These are phyloP conservation scores for Piloderma croceum DNA, from an alignment of 768 basidiomycete genomes.

Conservation along the genomic window DNA sequence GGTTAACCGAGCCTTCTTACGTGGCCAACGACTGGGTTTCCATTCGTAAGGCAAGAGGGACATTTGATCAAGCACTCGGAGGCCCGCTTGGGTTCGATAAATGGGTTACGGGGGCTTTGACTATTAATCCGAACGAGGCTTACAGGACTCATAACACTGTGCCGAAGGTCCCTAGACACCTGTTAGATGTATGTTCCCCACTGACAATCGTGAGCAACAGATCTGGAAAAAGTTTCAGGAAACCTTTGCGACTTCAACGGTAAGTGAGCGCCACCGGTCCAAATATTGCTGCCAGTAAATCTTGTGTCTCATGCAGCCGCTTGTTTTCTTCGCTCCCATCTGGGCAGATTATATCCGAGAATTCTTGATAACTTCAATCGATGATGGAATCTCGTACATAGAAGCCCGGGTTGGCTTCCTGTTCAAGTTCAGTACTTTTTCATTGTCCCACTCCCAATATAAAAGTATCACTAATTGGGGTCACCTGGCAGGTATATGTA, in stretches of 20 bases:
- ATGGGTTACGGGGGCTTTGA: slow-evolving; percentile 56
- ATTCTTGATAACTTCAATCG: slow-evolving; percentile 56
- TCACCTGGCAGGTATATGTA: slow-evolving; percentile 54
- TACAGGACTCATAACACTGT: slow-evolving; percentile 70
- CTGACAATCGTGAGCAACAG: no score
- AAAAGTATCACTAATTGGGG: no score
- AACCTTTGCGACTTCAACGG: slow-evolving; percentile 45
- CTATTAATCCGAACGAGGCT: slow-evolving; percentile 65
- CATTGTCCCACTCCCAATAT: no score
- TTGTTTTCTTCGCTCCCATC: slow-evolving; percentile 51
- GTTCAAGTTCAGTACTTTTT: slow-evolving; percentile 37
- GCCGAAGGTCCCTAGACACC: slow-evolving; percentile 60
- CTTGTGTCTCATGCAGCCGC: slow-evolving; percentile 27
- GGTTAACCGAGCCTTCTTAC: slow-evolving; percentile 42
- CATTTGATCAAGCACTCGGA: slow-evolving; percentile 46
- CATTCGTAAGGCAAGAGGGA: slow-evolving; percentile 45
- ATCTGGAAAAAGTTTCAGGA: slow-evolving; percentile 72
- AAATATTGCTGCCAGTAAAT: no score
- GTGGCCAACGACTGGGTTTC: slow-evolving; percentile 47
- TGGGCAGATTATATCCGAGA: slow-evolving; percentile 55
- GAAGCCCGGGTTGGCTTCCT: slow-evolving; percentile 67
- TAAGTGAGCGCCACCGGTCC: no score
- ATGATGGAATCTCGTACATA: slow-evolving; percentile 67
- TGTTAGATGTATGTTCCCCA: no score
- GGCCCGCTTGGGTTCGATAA: slow-evolving; percentile 63